Evolutionary conservation across 371 early-diverging fungal species (phyloP), one percentile per base, ranked within the genome.

Genomic region (Mortierella sp.): DNA sequence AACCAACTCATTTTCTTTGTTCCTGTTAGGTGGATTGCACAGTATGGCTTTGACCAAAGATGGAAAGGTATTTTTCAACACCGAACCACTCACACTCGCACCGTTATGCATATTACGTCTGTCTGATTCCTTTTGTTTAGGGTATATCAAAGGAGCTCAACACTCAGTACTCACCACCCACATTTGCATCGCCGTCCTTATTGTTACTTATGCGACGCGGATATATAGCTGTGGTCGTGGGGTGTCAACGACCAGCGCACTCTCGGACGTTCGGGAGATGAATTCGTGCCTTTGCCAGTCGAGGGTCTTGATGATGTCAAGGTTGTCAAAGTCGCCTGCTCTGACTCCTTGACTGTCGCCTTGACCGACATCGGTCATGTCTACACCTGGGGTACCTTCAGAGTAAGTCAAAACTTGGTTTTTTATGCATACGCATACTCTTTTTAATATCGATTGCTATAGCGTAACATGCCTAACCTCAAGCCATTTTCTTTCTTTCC

Each of bases 211-310:
- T 71, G 16, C 14, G 45, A n/a, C 21, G 31, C 28, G 26, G 55
- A 55, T 28, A n/a, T 38, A 34, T 82, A 93, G 92, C 84, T 96
- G 34, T 95, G 91, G 90, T 94, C 98, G 55, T 99, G 99, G 99
- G 99, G 99, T 3, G 97, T 98, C 91, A 99, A 99, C 88, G 99
- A 99, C 90, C 98, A 99, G 88, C 90, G 93, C 77, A 98, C 98
- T n/a, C 92, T 99, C 26, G 99, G 99, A 81, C 93, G 98, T 50
- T 87, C 81, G 0, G 97, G 96, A 16, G 95, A 96, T 54, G 99
- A 98, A 81, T 77, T 73, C 54, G 70, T 65, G 1, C 88, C 89
- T 0, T 45, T 74, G 48, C 79, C 88, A 3, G 92, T 92, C 6
- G 92, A 94, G 58, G 96, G 94, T 13, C 89, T 96, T 76, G 96